phyloP scores from a whole-genome alignment of 2,329 filamentous ascomycete species.

The Colletotrichum abscissum region DNA sequence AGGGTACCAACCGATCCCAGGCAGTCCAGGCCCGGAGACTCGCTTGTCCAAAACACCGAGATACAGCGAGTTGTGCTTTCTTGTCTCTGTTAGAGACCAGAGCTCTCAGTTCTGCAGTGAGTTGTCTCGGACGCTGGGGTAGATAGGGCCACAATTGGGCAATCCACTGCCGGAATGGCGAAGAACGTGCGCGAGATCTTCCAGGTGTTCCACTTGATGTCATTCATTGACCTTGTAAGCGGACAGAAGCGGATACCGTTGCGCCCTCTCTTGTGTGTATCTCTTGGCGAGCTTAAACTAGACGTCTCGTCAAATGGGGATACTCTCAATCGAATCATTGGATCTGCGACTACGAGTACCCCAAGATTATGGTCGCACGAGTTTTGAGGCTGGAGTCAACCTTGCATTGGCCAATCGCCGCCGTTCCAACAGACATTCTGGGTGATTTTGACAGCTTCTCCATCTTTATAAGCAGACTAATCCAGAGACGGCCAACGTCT shows the following conservation, averaged over 20 bases:
- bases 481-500: neutral
- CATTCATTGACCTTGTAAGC: neutral
- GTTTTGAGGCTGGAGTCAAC: neutral
- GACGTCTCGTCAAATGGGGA: neutral
- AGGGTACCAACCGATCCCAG: neutral
- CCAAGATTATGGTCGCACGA: neutral
- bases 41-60: constrained; percentile 1
- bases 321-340: neutral
- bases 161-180: neutral
- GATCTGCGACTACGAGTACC: neutral
- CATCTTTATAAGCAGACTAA: neutral
- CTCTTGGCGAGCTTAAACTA: neutral
- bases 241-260: neutral
- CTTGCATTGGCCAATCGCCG: neutral
- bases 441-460: neutral
- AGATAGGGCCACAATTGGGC: neutral
- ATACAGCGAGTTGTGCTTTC: neutral
- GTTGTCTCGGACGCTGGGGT: neutral
- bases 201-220: neutral
- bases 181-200: neutral
- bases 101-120: neutral
- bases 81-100: neutral
- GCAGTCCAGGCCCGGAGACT: neutral
- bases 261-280: neutral
- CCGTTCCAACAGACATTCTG: neutral